These are phyloP conservation scores for Fusarium buharicum DNA, from an alignment of 2,329 filamentous ascomycete species.

Conservation along the genomic window DNA sequence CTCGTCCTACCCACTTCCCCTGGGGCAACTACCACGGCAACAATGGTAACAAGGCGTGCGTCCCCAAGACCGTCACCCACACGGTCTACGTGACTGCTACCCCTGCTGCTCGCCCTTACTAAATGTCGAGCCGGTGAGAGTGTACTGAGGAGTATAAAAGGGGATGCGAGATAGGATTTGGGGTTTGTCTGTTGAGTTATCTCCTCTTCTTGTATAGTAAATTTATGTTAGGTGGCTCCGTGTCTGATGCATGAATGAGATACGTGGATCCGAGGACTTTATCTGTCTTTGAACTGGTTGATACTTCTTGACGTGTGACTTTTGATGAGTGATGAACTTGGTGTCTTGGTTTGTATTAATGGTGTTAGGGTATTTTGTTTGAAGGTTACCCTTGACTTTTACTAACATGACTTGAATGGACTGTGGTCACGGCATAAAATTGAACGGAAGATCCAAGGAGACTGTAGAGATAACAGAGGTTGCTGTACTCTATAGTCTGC, in stretches of 20 bases:
- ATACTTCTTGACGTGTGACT: too few species aligned
- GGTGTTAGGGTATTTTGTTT: too few species aligned
- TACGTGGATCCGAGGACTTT: slow-evolving; percentile 2
- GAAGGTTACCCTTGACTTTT: too few species aligned
- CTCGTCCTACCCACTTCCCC: slow-evolving; percentile 7
- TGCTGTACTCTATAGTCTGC: too few species aligned
- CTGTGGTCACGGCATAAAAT: too few species aligned
- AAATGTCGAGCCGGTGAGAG: background rate
- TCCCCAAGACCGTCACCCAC: slow-evolving; percentile 31
- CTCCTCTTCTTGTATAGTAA: slow-evolving; percentile 23
- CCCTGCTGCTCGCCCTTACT: slow-evolving; percentile 12
- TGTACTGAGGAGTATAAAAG: background rate
- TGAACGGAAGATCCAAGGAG: too few species aligned
- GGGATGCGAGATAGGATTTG: background rate
- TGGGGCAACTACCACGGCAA: background rate
- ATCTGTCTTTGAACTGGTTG: background rate
- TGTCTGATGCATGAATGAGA: slow-evolving; percentile 13
- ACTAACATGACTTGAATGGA: too few species aligned
- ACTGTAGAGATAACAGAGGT: too few species aligned
- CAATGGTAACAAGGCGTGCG: slow-evolving; percentile 16
- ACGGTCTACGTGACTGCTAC: slow-evolving; percentile 44
- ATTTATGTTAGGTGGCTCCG: slow-evolving; percentile 7
- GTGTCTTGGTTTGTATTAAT: too few species aligned
- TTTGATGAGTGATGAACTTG: too few species aligned
- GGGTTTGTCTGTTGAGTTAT: background rate